Base-by-base conservation (phyloP, 768 basidiomycete genomes). In the Lentinus tigrinus region DNA sequence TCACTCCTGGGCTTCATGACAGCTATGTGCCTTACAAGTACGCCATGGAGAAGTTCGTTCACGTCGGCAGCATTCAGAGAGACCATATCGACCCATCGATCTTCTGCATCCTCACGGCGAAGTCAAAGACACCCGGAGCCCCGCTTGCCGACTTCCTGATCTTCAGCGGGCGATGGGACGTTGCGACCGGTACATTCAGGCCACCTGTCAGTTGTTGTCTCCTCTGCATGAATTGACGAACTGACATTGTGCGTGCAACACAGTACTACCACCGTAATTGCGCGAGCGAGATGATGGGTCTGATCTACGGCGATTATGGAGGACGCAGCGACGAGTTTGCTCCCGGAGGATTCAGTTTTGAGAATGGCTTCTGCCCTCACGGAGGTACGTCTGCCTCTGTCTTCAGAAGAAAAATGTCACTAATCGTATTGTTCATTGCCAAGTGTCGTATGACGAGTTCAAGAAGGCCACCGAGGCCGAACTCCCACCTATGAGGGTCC, bases 71-170 rank as follows among this genome's bases (percentile, higher is more conserved):
- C 58, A 84, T 87, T 65, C 81, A 82, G 37, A 82, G 79, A 63
- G 87, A 88, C 67, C 87, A 88, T 69, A 82, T 87, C 67, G 85
- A 87, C 66, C 86, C 85, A 1, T 85, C 83, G 10, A 81, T 85
- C 61, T 86, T 87, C 73, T 85, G 84, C 58, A 82, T 87, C 47
- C 79, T 88, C 58, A 88, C 85, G 1, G 85, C 81, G 31, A 81
- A 81, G 61, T 87, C 85, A 24, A 85, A 85, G 69, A 78, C 77
- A 16, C 75, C 78, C 13, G 78, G 79, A 16, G 79, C 83, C 2
- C 81, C 85, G 10, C 77, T 88, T 13, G 79, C 81, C 2, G 85
- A 87, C 67, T 82, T 88, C 72, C 71, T 87, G 52, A 81, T 87
- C 63, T 86, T 87, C 71, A 79, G 81, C 52, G 79, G 79, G 4